Evolutionary conservation across 2,329 filamentous ascomycete genomes (phyloP).

Genomic region (Leptodontidium sp.): DNA sequence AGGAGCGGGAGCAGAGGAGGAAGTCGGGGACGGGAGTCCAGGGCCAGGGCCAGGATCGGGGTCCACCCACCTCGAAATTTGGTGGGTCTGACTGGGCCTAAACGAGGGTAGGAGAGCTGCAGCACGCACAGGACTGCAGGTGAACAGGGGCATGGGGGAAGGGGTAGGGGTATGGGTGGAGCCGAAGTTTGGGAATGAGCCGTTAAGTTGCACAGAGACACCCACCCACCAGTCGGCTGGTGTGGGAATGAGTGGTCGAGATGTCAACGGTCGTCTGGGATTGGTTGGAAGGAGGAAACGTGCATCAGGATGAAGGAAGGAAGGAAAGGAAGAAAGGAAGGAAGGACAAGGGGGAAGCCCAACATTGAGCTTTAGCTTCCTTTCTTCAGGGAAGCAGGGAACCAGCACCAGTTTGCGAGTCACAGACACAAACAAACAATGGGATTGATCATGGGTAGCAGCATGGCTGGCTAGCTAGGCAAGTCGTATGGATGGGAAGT

Average conservation of each 20-base stretch:
- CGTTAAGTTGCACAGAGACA: too few species aligned
- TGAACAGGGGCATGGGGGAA: too few species aligned
- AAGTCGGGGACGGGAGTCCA: not conserved
- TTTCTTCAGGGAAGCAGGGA: too few species aligned
- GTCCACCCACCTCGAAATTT: too few species aligned
- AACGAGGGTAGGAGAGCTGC: too few species aligned
- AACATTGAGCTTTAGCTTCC: too few species aligned
- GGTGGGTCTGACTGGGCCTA: too few species aligned
- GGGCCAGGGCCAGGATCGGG: not conserved
- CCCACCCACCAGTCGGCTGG: not conserved
- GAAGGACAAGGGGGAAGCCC: too few species aligned
- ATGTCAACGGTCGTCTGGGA: not conserved
- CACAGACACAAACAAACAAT: not conserved
- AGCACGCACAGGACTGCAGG: too few species aligned
- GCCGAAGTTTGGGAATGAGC: too few species aligned
- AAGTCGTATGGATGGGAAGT: too few species aligned
- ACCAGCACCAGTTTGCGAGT: not conserved
- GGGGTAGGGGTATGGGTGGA: too few species aligned
- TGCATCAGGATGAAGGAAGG: not conserved
- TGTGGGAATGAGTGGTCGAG: not conserved
- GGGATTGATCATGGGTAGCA: not conserved
- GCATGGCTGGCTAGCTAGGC: not conserved
- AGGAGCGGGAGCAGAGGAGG: not conserved
- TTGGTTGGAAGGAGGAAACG: not conserved
- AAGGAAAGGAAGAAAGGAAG: not conserved